A percentile compares a stretch with the other conserved stretches of the same genome.
Conservation (phyloP, 179 eudicot genomes). For the Sideroxylon spinosum region DNA sequence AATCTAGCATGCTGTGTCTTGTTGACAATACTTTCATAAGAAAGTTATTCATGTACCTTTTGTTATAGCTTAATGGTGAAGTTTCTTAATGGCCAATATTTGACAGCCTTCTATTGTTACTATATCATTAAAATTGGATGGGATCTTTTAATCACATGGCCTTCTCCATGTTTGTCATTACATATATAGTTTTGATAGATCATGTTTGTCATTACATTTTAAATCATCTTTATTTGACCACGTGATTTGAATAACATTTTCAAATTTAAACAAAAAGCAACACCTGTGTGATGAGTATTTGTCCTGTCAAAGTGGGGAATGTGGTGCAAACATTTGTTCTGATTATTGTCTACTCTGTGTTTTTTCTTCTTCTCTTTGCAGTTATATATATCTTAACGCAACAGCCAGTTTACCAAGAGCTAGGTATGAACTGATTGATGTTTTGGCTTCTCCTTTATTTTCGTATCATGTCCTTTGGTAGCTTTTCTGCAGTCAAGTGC, state of each 20-base stretch:
- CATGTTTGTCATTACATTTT: neutral
- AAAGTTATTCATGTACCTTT: slow-evolving; percentile 6
- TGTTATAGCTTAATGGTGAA: neutral
- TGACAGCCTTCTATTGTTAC: neutral
- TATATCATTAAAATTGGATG: neutral
- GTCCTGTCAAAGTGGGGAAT: neutral
- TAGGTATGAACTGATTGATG: slow-evolving; percentile 44
- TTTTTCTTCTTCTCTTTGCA: slow-evolving; percentile 31
- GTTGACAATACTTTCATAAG: slow-evolving; percentile 2
- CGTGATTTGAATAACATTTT: neutral
- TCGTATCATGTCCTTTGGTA: slow-evolving; percentile 11
- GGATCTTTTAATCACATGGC: slow-evolving; percentile 3
- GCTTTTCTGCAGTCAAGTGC: slow-evolving; percentile 12
- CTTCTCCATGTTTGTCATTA: neutral
- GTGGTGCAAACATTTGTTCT: neutral
- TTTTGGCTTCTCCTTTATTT: slow-evolving; percentile 2
- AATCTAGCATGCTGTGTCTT: slow-evolving; percentile 4
- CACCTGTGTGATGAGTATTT: neutral
- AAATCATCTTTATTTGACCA: neutral
- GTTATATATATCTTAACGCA: slow-evolving; percentile 64
- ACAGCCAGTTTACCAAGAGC: slow-evolving; percentile 70
- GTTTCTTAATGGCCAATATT: neutral
- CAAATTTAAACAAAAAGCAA: neutral
- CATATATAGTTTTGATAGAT: no score
- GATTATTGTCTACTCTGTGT: neutral